Evolutionary conservation across 805 yeast species (phyloP).

Genomic region (Yarrowia sp.): DNA sequence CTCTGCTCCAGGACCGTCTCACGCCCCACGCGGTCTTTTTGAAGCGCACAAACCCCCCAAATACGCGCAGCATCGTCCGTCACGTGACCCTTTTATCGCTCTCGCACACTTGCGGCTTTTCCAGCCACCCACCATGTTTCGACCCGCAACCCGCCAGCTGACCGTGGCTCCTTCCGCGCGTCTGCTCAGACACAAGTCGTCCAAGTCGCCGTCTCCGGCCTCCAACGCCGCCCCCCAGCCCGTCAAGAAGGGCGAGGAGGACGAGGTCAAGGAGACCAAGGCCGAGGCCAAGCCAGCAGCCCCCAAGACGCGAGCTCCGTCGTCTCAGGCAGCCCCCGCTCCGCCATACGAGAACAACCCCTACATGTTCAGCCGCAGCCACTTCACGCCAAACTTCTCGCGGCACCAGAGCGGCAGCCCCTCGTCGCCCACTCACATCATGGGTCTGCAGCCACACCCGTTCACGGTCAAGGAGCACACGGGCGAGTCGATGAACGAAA

Average conservation of each 20-base stretch:
- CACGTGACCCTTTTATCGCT: background rate
- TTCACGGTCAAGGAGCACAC: slow-evolving; percentile 22
- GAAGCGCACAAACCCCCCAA: background rate
- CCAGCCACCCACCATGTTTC: background rate
- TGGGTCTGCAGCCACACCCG: slow-evolving; percentile 20
- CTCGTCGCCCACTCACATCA: background rate
- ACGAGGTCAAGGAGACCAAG: slow-evolving; percentile 1
- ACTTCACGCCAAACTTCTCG: slow-evolving; percentile 15
- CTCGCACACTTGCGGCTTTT: background rate
- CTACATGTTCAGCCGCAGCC: slow-evolving; percentile 2
- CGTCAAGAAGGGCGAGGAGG: slow-evolving; percentile 21
- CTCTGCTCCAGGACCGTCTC: too few species aligned
- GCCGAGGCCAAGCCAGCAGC: background rate
- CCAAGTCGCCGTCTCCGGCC: slow-evolving; percentile 22
- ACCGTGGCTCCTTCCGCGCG: background rate
- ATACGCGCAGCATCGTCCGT: background rate
- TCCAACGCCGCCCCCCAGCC: slow-evolving; percentile 11
- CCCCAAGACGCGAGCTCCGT: slow-evolving; percentile 13
- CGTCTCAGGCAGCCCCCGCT: slow-evolving; percentile 8
- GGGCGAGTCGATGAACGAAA: slow-evolving; percentile 19
- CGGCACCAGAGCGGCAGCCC: background rate
- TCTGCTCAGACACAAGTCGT: slow-evolving; percentile 15
- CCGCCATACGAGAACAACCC: slow-evolving; percentile 24
- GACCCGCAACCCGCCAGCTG: slow-evolving; percentile 4
- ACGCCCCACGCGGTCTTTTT: background rate